Evolutionary conservation across 257 asterid species (phyloP), one percentile per base, ranked within the genome.

Genomic region (Penstemon barbatus): DNA sequence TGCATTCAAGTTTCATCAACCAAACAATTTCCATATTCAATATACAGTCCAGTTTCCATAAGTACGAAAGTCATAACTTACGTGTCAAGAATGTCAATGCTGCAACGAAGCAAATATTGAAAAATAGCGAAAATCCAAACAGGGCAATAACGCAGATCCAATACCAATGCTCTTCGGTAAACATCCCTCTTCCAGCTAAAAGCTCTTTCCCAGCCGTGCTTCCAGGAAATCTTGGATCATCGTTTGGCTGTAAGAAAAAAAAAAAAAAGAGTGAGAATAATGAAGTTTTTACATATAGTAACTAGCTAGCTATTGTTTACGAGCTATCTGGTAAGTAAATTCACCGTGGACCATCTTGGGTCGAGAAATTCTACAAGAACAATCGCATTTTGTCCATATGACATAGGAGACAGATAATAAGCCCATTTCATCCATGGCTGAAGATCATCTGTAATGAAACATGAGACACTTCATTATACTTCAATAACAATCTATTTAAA

Each of bases 401-500:
- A 49, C 82, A 77, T 77, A n/a, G 82, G 82, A 18, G 82, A 77
- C 12, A 57, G 6, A 51, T 73, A 77, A 57, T 68, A 77, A 4
- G 66, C 82, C 82, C 82, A 77, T 63, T 10, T 63, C 58, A 77
- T 77, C 82, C 78, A 77, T 68, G 75, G 78, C 59, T 73, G 36
- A 61, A 77, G 69, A 59, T 77, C 78, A 69, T 77, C 78, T 77
- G 66, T 25, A 48, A 25, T 41, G 38, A 5, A 37, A 49, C 11
- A 10, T 18, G 25, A 36, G 38, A 18, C 11, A 7, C 8, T 19
- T 25, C 11, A 37, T 8, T 9, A 15, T 25, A 37, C 42, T 57
- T 33, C 38, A 43, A 13, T 1, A 57, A 5, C 5, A 3, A 9
- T 7, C 3, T 36, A 7, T 37, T 4, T 25, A 57, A 37, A 40